A percentile compares a stretch with the other conserved stretches of the same genome.
These are phyloP conservation scores for Fusarium xyrophilum DNA, from an alignment of 2,329 filamentous ascomycete genomes.

Conservation along the genomic window DNA sequence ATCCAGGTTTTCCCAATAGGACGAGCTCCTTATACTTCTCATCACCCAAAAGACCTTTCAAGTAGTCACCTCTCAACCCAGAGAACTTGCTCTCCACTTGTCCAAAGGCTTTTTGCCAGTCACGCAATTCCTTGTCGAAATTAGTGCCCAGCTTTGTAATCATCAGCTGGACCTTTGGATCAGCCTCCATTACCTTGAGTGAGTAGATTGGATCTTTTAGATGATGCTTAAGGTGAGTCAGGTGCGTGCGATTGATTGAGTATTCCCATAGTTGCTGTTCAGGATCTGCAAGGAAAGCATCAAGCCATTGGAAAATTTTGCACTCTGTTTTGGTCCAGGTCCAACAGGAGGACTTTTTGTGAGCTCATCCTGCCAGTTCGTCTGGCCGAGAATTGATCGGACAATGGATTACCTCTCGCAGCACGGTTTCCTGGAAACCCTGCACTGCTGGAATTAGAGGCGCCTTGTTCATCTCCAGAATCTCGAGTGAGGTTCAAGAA, in stretches of 20 bases:
- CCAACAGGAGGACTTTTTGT: not conserved
- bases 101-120: not conserved
- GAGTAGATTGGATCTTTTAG: not conserved
- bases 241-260: not conserved
- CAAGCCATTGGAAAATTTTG: not conserved
- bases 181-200: not conserved
- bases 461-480: not conserved
- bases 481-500: not conserved
- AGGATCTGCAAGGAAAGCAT: conserved; percentile 4
- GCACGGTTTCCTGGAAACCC: not conserved
- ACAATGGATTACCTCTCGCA: not conserved
- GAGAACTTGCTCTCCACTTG: not conserved
- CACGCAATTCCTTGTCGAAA: not conserved
- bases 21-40: conserved; percentile 2
- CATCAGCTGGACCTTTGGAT: not conserved
- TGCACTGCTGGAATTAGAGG: not conserved
- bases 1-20: not conserved
- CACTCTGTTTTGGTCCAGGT: not conserved
- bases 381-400: not conserved
- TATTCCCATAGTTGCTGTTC: not conserved
- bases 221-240: not conserved
- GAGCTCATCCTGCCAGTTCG: conserved; percentile 1
- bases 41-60: not conserved
- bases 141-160: conserved; percentile 4
- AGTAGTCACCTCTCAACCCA: not conserved